Percentiles rank a stretch among this genome's conserved stretches.
phyloP scores from a whole-genome alignment of 2,329 filamentous ascomycete genomes.

The Stachybotrys elegans region DNA sequence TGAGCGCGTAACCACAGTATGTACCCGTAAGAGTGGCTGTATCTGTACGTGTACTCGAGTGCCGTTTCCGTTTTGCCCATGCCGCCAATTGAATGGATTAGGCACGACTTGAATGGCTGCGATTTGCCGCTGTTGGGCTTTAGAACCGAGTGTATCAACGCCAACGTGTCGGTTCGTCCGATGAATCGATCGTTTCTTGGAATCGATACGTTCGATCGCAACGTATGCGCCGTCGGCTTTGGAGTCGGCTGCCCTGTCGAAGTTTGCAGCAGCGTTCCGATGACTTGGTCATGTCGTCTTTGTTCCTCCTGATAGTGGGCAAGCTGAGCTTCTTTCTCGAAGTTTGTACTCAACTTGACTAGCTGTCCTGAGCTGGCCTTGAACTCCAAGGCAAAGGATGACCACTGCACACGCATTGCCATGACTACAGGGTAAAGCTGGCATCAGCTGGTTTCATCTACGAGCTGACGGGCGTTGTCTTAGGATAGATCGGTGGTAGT shows the following conservation, averaged over 20 bases:
- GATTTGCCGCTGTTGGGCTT: neutral
- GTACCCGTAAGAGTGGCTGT: neutral
- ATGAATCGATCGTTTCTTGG: neutral
- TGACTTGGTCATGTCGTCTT: neutral
- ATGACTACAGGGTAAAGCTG: neutral
- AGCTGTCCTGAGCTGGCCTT: neutral
- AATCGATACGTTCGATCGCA: neutral
- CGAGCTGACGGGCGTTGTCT: neutral
- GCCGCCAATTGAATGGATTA: neutral
- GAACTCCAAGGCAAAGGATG: neutral
- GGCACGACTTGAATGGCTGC: neutral
- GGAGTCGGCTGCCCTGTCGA: neutral
- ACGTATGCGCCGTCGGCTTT: neutral
- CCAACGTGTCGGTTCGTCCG: neutral
- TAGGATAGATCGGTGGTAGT: neutral
- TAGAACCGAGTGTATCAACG: neutral
- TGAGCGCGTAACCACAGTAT: neutral
- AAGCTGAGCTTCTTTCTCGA: neutral
- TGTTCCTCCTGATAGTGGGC: neutral
- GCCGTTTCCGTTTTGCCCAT: neutral
- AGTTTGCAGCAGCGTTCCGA: neutral
- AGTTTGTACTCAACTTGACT: neutral
- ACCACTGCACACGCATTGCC: neutral
- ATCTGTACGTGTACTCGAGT: neutral
- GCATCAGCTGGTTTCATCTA: no score